A percentile compares a stretch with the other conserved stretches of the same genome.
Evolutionary conservation across 129 eudicot species (phyloP).

Genomic region (Arctium minus): DNA sequence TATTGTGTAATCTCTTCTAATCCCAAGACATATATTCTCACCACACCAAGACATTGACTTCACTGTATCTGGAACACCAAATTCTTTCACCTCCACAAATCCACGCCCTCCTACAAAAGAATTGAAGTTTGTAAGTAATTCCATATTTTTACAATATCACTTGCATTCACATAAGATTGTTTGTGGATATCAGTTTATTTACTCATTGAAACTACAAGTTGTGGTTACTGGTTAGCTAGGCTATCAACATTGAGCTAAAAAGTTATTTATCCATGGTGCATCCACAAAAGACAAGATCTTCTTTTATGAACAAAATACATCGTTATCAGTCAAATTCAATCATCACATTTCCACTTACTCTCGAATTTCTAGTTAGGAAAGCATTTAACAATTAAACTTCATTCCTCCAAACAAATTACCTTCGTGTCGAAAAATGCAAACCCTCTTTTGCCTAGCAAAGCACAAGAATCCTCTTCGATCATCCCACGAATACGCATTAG

Average conservation of each 20-base stretch:
- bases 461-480: conserved; percentile 77
- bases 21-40: conserved; percentile 92
- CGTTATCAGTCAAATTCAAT: conserved; percentile 5
- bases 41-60: conserved; percentile 99
- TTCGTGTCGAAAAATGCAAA: conserved; percentile 77
- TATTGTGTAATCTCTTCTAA: conserved; percentile 80
- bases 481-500: conserved; percentile 90
- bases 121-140: background rate
- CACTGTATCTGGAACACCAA: conserved; percentile 83
- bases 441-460: conserved; percentile 82
- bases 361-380: background rate
- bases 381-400: background rate
- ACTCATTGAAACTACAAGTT: background rate
- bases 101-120: conserved; percentile 79
- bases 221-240: background rate
- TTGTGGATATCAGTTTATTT: background rate
- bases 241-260: background rate
- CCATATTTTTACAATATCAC: background rate
- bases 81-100: conserved; percentile 96
- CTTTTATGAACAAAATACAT: background rate
- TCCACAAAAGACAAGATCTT: background rate
- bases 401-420: conserved; percentile 32
- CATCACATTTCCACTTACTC: conserved; percentile 1
- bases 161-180: background rate
- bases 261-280: background rate